phyloP scores from a whole-genome alignment of 352 stramenopile species.

The Pythium phragmitis region DNA sequence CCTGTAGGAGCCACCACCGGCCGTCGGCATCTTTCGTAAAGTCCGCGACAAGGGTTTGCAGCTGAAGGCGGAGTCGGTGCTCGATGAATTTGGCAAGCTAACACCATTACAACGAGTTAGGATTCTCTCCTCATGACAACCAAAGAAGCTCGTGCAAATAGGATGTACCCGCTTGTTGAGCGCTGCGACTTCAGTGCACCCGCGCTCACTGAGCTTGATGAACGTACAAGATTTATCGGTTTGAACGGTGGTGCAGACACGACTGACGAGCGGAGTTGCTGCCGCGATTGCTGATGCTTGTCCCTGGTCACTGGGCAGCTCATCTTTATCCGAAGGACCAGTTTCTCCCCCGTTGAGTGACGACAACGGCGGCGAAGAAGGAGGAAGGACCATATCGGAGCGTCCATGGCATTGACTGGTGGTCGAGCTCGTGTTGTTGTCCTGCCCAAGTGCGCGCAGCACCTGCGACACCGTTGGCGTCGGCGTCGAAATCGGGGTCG shows the following conservation, averaged over 20 bases:
- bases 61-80: slow-evolving; percentile 48
- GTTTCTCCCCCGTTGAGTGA: not conserved
- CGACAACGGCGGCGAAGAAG: not conserved
- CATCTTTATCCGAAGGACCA: not conserved
- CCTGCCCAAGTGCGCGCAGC: slow-evolving; percentile 21
- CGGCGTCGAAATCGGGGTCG: slow-evolving; percentile 41
- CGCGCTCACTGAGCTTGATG: slow-evolving; percentile 76
- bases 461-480: slow-evolving; percentile 30
- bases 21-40: slow-evolving; percentile 69
- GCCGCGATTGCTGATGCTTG: not conserved
- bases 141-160: not conserved
- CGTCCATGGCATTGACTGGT: not conserved
- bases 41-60: slow-evolving; percentile 69
- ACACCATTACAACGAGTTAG: not conserved
- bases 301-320: not conserved
- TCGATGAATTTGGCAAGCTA: slow-evolving; percentile 80
- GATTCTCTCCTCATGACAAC: not conserved
- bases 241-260: slow-evolving; percentile 64
- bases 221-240: slow-evolving; percentile 71
- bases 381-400: slow-evolving; percentile 2
- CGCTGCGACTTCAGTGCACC: slow-evolving; percentile 59
- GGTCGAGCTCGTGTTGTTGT: not conserved
- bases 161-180: slow-evolving; percentile 62
- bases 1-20: slow-evolving; percentile 76
- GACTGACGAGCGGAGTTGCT: slow-evolving; percentile 40